Conservation (phyloP, 192 early-diverging fungal species). For the Gaertneriomyces sp. region DNA sequence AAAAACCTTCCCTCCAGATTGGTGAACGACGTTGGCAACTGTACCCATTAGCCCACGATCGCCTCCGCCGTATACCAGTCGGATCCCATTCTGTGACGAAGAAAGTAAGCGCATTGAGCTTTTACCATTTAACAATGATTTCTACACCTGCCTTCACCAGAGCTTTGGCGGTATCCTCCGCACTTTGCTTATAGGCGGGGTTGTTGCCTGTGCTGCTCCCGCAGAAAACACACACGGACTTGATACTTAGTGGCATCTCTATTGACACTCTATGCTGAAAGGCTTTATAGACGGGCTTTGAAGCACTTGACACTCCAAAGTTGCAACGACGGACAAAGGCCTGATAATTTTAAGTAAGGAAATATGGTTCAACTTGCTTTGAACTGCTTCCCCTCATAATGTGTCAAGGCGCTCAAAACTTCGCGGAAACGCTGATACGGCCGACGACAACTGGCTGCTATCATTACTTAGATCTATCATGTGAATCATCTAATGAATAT, state of each 20-base stretch:
- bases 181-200: constrained; percentile 22
- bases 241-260: constrained; percentile 19
- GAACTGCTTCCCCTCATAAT: no score
- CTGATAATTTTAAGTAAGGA: no score
- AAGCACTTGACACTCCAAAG: no score
- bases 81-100: constrained; percentile 3
- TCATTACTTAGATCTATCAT: no score
- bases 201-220: constrained; percentile 30
- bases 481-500: no score
- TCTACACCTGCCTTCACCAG: constrained; percentile 4
- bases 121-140: background rate
- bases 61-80: constrained; percentile 45
- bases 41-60: constrained; percentile 72
- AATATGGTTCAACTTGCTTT: no score
- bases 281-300: no score
- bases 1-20: constrained; percentile 58
- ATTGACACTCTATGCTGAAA: no score
- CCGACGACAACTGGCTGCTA: no score
- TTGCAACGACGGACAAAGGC: no score
- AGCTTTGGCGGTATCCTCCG: constrained; percentile 20
- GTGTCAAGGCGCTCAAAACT: no score
- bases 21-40: constrained; percentile 63
- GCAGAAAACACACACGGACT: constrained; percentile 50
- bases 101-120: background rate
- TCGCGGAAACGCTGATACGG: no score